Percentiles rank a stretch among this genome's conserved stretches.
phyloP scores from a whole-genome alignment of 2,329 filamentous ascomycete genomes.

The Chaetomium strumarium region DNA sequence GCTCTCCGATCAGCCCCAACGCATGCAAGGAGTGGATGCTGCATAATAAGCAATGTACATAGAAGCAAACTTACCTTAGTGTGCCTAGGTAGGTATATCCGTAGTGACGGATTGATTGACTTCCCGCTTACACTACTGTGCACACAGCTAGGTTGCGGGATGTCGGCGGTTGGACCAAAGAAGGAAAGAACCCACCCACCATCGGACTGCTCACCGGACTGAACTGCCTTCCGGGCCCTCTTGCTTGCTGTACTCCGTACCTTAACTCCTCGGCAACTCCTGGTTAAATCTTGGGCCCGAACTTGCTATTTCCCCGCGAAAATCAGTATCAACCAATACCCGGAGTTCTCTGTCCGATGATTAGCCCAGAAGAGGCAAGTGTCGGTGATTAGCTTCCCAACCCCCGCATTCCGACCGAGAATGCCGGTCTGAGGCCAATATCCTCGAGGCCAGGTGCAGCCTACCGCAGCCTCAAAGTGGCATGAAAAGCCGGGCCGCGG shows the following conservation, averaged over 20 bases:
- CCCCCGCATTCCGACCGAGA: constrained; percentile 27
- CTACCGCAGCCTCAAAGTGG: neutral
- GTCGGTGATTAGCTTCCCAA: constrained; percentile 25
- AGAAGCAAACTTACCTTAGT: too few species aligned
- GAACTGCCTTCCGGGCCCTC: too few species aligned
- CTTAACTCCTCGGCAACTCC: neutral
- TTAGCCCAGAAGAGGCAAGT: constrained; percentile 23
- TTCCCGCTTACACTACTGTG: constrained; percentile 15
- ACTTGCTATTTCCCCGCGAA: constrained; percentile 3
- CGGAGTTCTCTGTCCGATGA: constrained; percentile 22
- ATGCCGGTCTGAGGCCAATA: constrained; percentile 23
- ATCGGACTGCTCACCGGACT: neutral
- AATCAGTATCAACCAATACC: constrained; percentile 14
- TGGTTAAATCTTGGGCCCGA: neutral
- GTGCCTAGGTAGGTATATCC: too few species aligned
- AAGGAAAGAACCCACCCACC: neutral
- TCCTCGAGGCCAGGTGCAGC: constrained; percentile 16
- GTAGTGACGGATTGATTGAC: constrained; percentile 11
- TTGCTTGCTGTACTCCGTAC: neutral
- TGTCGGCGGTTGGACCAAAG: neutral
- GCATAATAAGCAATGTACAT: too few species aligned
- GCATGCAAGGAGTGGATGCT: too few species aligned
- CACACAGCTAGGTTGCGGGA: too few species aligned
- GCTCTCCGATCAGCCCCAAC: neutral
- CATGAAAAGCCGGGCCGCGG: constrained; percentile 17